phyloP scores from a whole-genome alignment of 352 stramenopile species.

The Pythium aphanidermatum region DNA sequence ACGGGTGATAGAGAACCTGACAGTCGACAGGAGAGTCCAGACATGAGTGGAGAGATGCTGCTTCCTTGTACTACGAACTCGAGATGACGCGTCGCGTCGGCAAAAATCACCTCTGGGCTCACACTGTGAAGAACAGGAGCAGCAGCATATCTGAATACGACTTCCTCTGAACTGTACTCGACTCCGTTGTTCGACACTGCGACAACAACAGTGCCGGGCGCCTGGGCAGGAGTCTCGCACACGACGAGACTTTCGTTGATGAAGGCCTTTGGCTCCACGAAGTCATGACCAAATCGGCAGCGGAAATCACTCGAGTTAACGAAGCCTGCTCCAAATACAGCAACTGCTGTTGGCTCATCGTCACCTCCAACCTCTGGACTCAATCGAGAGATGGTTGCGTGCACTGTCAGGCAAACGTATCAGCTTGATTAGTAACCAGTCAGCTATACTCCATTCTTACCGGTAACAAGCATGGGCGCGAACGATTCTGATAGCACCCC shows the following conservation, averaged over 20 bases:
- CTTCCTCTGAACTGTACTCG: slow-evolving; percentile 4
- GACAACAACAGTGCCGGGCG: neutral
- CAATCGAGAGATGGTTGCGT: too few species aligned
- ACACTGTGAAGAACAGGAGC: too few species aligned
- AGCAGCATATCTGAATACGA: neutral
- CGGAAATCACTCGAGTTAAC: slow-evolving; percentile 2
- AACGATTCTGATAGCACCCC: neutral
- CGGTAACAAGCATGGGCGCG: neutral
- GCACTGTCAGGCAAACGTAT: too few species aligned
- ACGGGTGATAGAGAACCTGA: neutral
- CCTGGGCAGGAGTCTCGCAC: slow-evolving; percentile 4
- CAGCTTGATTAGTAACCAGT: too few species aligned
- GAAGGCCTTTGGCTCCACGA: neutral
- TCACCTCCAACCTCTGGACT: slow-evolving; percentile 3
- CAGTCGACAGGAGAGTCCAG: too few species aligned
- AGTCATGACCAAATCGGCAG: slow-evolving; percentile 7
- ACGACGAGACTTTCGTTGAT: slow-evolving; percentile 7
- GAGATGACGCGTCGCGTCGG: neutral
- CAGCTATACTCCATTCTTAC: too few species aligned
- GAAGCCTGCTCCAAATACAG: slow-evolving; percentile 8
- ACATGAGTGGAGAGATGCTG: too few species aligned
- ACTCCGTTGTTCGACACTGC: slow-evolving; percentile 12
- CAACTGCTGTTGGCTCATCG: neutral
- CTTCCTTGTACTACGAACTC: neutral
- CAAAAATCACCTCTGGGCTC: neutral